Base-by-base conservation (phyloP, 2,329 filamentous ascomycete genomes). In the Pyrenophora seminiperda region DNA sequence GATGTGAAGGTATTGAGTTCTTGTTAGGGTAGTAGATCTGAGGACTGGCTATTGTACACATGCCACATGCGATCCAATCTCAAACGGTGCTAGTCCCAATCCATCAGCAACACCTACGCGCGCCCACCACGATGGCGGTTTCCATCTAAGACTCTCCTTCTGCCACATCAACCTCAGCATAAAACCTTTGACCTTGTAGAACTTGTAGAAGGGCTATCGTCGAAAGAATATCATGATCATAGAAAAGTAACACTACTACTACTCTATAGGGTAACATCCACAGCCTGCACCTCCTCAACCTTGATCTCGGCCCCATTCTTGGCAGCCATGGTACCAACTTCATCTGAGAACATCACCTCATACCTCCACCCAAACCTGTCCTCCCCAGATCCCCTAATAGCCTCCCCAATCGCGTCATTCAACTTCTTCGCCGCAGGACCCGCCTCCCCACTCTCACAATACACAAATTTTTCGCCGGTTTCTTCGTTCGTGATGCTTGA, bases 381-480 rank as follows among this genome's bases (percentile, higher is more conserved):
- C 19, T 38, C 34, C 2, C 19, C 34, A 38, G 18, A 3, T 24
- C 34, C 34, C 18, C 34, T 38, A 22, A 38, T 38, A 24, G 34
- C 17, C 17, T 38, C 19, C 5, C 34, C 34, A 38, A 38, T 38
- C 6, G 19, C 19, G 19, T 38, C 34, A 38, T 38, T 38, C 34
- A 38, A 22, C 18, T 38, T 38, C 34, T 38, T 38, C 10, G 34
- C 34, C 1, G 34, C 34, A 5, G 34, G 34, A 13, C 34, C 34
- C 13, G 34, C 19, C 34, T 38, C 34, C 3, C 19, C 34, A 22
- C 24, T 41, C 37, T 54, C 51, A 7, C 54, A 51, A 40, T 59
- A 63, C 29, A 57, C 45, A 22, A 63, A 61, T 34, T 54, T 63
- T 33, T 61, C 54, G 5, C 50, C 58, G 9, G 54, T 59, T 10